Conservation (phyloP, 345 rosid species). For the Diplotaxis tenuifolia region DNA sequence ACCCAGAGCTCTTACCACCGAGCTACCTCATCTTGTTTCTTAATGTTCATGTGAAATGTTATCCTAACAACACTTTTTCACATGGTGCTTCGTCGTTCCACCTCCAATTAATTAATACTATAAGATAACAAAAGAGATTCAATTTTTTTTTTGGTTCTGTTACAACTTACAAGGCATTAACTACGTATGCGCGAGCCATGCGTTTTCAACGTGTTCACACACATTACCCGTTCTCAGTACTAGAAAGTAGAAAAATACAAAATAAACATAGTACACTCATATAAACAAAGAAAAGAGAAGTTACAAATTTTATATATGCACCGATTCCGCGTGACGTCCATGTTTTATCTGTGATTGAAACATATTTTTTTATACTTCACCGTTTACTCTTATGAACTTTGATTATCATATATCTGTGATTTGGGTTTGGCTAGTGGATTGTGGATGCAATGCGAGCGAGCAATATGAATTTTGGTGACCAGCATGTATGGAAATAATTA, state of each 20-base stretch:
- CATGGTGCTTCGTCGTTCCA: background rate
- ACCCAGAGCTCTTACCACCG: no score
- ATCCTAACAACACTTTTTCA: background rate
- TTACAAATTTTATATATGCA: background rate
- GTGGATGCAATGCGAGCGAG: background rate
- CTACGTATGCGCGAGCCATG: constrained; percentile 14
- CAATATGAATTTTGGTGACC: no score
- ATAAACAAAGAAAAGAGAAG: background rate
- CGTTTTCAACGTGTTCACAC: constrained; percentile 27
- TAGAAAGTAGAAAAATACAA: constrained; percentile 4
- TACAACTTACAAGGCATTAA: constrained; percentile 8
- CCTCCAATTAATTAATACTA: background rate
- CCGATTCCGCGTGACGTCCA: background rate
- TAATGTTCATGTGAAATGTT: background rate
- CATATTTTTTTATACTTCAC: background rate
- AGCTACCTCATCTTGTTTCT: no score
- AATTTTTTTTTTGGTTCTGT: background rate
- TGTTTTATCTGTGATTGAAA: background rate
- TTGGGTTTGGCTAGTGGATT: background rate
- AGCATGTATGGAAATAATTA: background rate
- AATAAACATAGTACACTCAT: background rate
- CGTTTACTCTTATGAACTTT: background rate
- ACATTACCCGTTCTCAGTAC: background rate
- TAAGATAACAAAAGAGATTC: background rate
- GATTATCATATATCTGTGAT: background rate